Evolutionary conservation across 2,329 filamentous ascomycete species (phyloP).

Genomic region (Claviceps lovelessii): DNA sequence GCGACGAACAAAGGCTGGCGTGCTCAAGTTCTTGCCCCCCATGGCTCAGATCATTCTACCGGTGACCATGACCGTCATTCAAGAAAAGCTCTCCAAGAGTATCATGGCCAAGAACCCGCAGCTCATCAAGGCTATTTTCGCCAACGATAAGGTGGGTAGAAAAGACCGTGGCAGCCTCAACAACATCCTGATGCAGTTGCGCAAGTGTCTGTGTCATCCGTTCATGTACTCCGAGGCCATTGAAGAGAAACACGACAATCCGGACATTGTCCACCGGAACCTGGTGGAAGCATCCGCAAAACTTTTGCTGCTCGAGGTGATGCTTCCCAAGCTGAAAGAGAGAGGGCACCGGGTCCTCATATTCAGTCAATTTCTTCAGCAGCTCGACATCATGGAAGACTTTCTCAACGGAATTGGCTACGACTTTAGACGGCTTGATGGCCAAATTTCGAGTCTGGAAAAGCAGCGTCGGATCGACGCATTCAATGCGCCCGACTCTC

Average conservation of each 20-base stretch:
- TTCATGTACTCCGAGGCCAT: slow-evolving; percentile 87
- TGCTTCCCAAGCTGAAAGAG: slow-evolving; percentile 76
- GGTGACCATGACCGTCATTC: slow-evolving; percentile 85
- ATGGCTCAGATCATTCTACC: slow-evolving; percentile 93
- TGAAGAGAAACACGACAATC: slow-evolving; percentile 60
- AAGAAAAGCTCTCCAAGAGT: slow-evolving; percentile 87
- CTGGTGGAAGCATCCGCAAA: slow-evolving; percentile 87
- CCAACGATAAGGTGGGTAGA: slow-evolving; percentile 48
- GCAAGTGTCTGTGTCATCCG: slow-evolving; percentile 89
- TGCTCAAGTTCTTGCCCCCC: slow-evolving; percentile 79
- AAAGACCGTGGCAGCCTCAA: slow-evolving; percentile 68
- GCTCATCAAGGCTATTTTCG: slow-evolving; percentile 76
- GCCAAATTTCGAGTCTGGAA: slow-evolving; percentile 62
- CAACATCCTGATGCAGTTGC: slow-evolving; percentile 90
- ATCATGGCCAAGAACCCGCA: slow-evolving; percentile 85
- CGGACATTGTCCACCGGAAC: slow-evolving; percentile 55
- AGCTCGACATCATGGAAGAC: slow-evolving; percentile 83
- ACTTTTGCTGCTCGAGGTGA: slow-evolving; percentile 65
- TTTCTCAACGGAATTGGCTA: slow-evolving; percentile 67
- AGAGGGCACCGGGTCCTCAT: slow-evolving; percentile 82
- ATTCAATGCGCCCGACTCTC: slow-evolving; percentile 74
- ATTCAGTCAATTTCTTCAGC: slow-evolving; percentile 87
- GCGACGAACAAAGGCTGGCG: slow-evolving; percentile 73
- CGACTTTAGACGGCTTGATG: slow-evolving; percentile 69
- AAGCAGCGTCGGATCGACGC: slow-evolving; percentile 92